Evolutionary conservation across 768 basidiomycete species (phyloP).

Genomic region (Lanmaoa rubissima): DNA sequence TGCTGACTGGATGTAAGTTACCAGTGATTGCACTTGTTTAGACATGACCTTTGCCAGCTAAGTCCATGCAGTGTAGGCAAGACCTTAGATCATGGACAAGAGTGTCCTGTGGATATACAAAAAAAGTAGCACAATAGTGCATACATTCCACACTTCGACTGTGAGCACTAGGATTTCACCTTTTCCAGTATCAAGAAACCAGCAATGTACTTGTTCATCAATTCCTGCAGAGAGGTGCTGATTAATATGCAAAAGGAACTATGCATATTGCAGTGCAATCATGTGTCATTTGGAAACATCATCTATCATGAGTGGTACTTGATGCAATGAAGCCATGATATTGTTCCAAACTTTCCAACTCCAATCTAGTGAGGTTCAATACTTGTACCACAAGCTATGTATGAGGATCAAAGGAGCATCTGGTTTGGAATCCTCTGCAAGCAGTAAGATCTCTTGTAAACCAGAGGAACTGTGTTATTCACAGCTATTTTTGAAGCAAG

Average conservation of each 20-base stretch:
- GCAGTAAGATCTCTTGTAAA: slow-evolving; percentile 63
- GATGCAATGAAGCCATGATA: slow-evolving; percentile 69
- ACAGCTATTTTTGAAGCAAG: too few species aligned
- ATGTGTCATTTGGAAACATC: slow-evolving; percentile 46
- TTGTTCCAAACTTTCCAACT: slow-evolving; percentile 86
- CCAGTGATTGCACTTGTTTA: slow-evolving; percentile 40
- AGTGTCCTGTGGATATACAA: slow-evolving; percentile 66
- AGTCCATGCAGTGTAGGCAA: slow-evolving; percentile 82
- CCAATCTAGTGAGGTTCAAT: slow-evolving; percentile 70
- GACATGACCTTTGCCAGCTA: slow-evolving; percentile 44
- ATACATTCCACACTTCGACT: slow-evolving; percentile 64
- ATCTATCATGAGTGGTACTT: slow-evolving; percentile 55
- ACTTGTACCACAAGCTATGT: slow-evolving; percentile 80
- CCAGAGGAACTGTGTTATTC: too few species aligned
- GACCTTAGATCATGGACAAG: slow-evolving; percentile 66
- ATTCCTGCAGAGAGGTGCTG: slow-evolving; percentile 74
- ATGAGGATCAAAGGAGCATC: slow-evolving; percentile 70
- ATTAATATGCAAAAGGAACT: slow-evolving; percentile 71
- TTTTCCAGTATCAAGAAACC: slow-evolving; percentile 70
- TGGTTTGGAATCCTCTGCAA: slow-evolving; percentile 55
- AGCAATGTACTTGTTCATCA: slow-evolving; percentile 65
- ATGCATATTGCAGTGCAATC: slow-evolving; percentile 64
- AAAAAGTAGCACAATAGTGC: slow-evolving; percentile 60
- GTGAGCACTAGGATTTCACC: slow-evolving; percentile 59
- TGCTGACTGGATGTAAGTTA: slow-evolving; percentile 57